Base-by-base conservation (phyloP, 1,284 basidiomycete genomes). In the Leccinum griseonigrum region DNA sequence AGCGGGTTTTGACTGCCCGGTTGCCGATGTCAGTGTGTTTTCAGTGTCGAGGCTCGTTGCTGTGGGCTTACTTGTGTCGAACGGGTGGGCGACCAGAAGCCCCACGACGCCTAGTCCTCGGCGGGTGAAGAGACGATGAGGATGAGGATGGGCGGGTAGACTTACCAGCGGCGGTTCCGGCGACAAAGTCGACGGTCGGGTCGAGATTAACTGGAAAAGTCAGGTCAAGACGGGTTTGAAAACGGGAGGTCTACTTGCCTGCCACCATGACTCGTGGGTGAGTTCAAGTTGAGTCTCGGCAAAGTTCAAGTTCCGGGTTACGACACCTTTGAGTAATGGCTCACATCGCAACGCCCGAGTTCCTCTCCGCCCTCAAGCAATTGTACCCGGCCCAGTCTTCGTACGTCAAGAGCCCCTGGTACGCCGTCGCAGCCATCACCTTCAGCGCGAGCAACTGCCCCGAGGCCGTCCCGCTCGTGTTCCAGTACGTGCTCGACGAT, bases 1-100 rank as follows among this genome's bases (percentile, higher is more conserved):
- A 83, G 56, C 90, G 84, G 13, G 90, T 88, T 78, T 92, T 92
- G 64, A 91, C 90, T 88, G 67, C n/a, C 40, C 16, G 59, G n/a
- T 18, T 10, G n/a, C 40, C 16, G 59, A 10, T 18, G 43, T 46
- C 10, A 46, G 43, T 46, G 43, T 46, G 43, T 0, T 3, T 40
- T 40, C n/a, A 60, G 32, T n/a, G 43, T 28, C 51, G 58, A 29
- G 16, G 54, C 16, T 9, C 3, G 46, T n/a, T 1, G n/a, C 10
- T 34, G 8, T 26, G 10, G 31, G 71, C 78, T 63, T 66, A 86
- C 89, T 85, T 58, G 90, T 91, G 71, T 91, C 90, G 59, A 91
- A 87, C 0, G 90, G 90, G 70, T 86, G 87, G 18, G 88, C 88
- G 18, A 90, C 85, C 34, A 82, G 74, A 11, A 91, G 76, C 32